Base-by-base conservation (phyloP, 805 yeast species). In the Pichia deserticola region DNA sequence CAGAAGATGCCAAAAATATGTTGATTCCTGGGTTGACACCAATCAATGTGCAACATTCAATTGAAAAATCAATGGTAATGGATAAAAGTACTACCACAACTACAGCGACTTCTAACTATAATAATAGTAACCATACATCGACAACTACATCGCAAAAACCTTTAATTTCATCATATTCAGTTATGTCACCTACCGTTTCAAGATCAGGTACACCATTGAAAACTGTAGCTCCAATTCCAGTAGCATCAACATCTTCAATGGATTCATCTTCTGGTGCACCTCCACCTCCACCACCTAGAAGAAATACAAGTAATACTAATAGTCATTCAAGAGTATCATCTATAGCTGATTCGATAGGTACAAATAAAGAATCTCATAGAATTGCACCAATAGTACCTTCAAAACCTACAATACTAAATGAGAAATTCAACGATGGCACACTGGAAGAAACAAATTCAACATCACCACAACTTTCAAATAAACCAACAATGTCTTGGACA, bases 371-470 rank as follows among this genome's bases (percentile, higher is more conserved):
- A 11, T 42, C 46, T 5, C 56, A 51, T 10, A 66, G 60, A 41
- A 30, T 60, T 29, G 58, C 66, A 11, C 69, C 70, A 5, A 56
- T 66, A 5, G 66, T 65, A 8, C 70, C 70, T 5, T 27, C 49
- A 7, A 66, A 65, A 45, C 69, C 69, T 4, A 59, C 60, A 37
- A 37, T 54, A 6, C 48, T 66, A 44, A 53, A 57, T 34, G 51
- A 12, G 20, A 56, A n/a, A 54, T 56, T 42, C 29, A 15, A 38
- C 29, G 35, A 32, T 34, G n/a, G 50, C 15, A n/a, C 50, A 12
- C 36, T 8, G 4, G 37, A 45, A 2, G 40, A 13, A 27, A 38
- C 13, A 7, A 11, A n/a, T 5, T 33, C 33, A 5, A 39, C 35
- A 10, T 6, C 12, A 5, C 1, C 44, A 12, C 13, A 42, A 4